Conservation (phyloP, 768 basidiomycete genomes). For the Paxillus involutus region DNA sequence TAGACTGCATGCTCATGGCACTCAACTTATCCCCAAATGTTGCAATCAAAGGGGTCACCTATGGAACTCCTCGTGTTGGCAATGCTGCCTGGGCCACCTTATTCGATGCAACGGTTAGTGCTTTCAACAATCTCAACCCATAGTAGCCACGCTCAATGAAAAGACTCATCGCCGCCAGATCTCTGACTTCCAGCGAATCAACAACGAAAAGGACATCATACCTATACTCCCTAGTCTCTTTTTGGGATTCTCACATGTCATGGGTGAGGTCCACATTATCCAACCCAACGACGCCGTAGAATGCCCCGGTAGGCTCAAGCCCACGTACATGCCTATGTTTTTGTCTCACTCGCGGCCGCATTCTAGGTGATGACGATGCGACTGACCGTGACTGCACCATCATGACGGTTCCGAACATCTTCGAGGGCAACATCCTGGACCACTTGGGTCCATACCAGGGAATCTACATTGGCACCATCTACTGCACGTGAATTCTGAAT, state of each 20-base stretch:
- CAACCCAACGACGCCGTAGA: conserved; percentile 33
- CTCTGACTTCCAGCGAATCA: conserved; percentile 26
- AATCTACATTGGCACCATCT: conserved; percentile 53
- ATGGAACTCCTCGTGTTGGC: conserved; percentile 30
- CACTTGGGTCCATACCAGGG: conserved; percentile 62
- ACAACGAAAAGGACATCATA: conserved; percentile 41
- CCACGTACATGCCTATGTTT: neutral
- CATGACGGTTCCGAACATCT: conserved; percentile 51
- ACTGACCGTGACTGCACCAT: conserved; percentile 55
- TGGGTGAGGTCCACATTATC: conserved; percentile 46
- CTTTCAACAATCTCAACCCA: neutral
- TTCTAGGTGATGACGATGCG: conserved; percentile 52
- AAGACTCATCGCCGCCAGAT: conserved; percentile 8
- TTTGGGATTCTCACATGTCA: conserved; percentile 45
- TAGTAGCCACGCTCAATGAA: neutral
- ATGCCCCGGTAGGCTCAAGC: conserved; percentile 37
- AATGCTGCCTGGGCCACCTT: conserved; percentile 27
- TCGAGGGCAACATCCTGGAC: conserved; percentile 47
- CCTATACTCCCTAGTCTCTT: conserved; percentile 56
- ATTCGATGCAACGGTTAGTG: conserved; percentile 25
- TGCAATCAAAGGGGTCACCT: conserved; percentile 31
- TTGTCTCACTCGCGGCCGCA: neutral
- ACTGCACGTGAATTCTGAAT: conserved; percentile 22
- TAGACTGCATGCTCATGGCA: conserved; percentile 47
- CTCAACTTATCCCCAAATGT: conserved; percentile 45